phyloP scores from a whole-genome alignment of 2,329 filamentous ascomycete genomes.

The Emmonsiellopsis sp. region DNA sequence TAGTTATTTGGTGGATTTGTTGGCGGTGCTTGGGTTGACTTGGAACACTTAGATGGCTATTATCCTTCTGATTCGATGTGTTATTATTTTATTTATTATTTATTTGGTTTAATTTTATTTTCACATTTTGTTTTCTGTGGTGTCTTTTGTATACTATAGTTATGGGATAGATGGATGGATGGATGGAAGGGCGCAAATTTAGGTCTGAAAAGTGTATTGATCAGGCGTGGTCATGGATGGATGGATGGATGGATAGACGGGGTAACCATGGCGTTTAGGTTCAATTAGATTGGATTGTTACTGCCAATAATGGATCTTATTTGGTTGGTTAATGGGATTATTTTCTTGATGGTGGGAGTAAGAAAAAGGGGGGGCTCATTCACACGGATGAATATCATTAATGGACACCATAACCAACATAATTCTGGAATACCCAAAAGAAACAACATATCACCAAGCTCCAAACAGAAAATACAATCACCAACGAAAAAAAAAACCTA shows the following conservation, averaged over 20 bases:
- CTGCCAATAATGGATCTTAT: background rate
- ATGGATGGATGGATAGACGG: no score
- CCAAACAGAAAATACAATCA: conserved; percentile 7
- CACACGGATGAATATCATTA: background rate
- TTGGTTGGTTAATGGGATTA: background rate
- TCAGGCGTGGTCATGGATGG: no score
- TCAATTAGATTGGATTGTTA: background rate
- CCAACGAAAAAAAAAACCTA: conserved; percentile 3
- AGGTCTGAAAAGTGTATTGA: no score
- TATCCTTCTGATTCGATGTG: background rate
- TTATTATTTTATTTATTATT: background rate
- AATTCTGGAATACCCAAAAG: background rate
- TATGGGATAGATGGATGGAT: background rate
- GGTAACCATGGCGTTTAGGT: no score
- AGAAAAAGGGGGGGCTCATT: background rate
- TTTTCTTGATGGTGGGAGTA: background rate
- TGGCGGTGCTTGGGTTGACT: background rate
- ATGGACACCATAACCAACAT: background rate
- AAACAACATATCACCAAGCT: conserved; percentile 5
- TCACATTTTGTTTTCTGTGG: background rate
- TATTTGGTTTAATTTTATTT: background rate
- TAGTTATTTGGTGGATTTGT: background rate
- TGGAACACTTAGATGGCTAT: background rate
- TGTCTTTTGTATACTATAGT: background rate
- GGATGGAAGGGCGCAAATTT: no score